Percentiles rank a stretch among this genome's conserved stretches.
Conservation (phyloP, 495 filamentous ascomycete species). For the Lophium mytilinum region DNA sequence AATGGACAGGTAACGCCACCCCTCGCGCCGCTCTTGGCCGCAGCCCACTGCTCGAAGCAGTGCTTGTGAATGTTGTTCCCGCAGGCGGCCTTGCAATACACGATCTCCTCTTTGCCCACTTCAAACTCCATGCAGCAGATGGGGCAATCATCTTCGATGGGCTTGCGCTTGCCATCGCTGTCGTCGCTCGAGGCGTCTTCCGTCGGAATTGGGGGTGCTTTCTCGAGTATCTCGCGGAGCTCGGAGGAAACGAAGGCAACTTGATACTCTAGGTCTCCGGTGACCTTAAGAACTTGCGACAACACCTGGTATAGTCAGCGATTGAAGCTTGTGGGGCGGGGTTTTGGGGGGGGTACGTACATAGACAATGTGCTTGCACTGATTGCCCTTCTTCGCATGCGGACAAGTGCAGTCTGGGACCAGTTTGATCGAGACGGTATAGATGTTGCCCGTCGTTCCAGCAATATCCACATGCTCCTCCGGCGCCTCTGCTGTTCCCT, state of each 20-base stretch:
- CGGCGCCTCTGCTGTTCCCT: slow-evolving; percentile 35
- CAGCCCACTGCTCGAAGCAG: slow-evolving; percentile 66
- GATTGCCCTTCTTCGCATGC: slow-evolving; percentile 50
- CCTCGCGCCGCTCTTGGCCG: slow-evolving; percentile 37
- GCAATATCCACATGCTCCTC: slow-evolving; percentile 57
- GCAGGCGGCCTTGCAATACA: slow-evolving; percentile 66
- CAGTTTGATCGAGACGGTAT: slow-evolving; percentile 49
- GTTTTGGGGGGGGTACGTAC: slow-evolving; percentile 33
- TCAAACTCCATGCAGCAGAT: slow-evolving; percentile 70
- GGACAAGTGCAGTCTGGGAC: slow-evolving; percentile 62
- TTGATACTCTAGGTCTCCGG: slow-evolving; percentile 59
- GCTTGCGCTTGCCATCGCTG: slow-evolving; percentile 46
- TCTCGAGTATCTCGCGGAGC: slow-evolving; percentile 51
- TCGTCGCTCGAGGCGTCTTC: slow-evolving; percentile 24
- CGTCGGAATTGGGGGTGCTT: slow-evolving; percentile 41
- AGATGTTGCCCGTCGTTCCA: slow-evolving; percentile 70
- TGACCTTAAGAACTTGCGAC: slow-evolving; percentile 56
- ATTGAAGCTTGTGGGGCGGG: background rate
- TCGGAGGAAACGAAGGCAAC: slow-evolving; percentile 61
- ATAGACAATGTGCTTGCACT: slow-evolving; percentile 71
- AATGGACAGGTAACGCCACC: slow-evolving; percentile 57
- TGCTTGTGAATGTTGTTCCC: slow-evolving; percentile 70
- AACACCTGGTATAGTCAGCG: slow-evolving; percentile 41
- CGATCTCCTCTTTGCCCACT: slow-evolving; percentile 45
- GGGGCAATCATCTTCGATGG: slow-evolving; percentile 66